These are phyloP conservation scores for Aristolochia contorta DNA, from an alignment of 164 flowering plant genomes.

Conservation along the genomic window DNA sequence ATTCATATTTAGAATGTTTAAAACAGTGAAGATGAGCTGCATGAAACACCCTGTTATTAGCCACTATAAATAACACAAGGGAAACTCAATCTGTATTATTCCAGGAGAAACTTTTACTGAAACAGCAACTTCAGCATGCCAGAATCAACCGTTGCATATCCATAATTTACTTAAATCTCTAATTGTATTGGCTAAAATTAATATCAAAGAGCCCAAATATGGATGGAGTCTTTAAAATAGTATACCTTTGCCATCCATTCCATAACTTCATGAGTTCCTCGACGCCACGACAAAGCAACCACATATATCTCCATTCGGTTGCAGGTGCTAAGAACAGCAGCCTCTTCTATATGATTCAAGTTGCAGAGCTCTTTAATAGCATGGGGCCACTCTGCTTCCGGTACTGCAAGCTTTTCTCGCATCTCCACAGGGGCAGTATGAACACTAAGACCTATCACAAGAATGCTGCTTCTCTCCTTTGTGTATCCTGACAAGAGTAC, in stretches of 20 bases:
- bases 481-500: conserved; percentile 57
- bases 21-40: too few species aligned
- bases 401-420: conserved; percentile 97
- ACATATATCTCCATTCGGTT: conserved; percentile 97
- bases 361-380: conserved; percentile 83
- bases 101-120: too few species aligned
- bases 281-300: conserved; percentile 86
- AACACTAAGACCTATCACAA: conserved; percentile 93
- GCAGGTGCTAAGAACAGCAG: conserved; percentile 98
- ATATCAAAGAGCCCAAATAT: not conserved
- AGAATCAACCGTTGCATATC: too few species aligned
- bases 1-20: too few species aligned
- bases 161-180: too few species aligned
- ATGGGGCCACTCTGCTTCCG: conserved; percentile 97
- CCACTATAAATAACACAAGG: too few species aligned
- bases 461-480: conserved; percentile 91
- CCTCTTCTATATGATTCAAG: conserved; percentile 94
- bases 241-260: conserved; percentile 99
- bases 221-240: not conserved
- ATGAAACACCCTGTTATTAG: too few species aligned
- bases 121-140: too few species aligned
- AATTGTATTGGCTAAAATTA: not conserved
- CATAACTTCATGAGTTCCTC: conserved; percentile 93
- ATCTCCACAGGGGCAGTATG: conserved; percentile 94
- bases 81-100: too few species aligned